phyloP scores from a whole-genome alignment of 257 asterid genomes.

The Osmanthus fragrans region DNA sequence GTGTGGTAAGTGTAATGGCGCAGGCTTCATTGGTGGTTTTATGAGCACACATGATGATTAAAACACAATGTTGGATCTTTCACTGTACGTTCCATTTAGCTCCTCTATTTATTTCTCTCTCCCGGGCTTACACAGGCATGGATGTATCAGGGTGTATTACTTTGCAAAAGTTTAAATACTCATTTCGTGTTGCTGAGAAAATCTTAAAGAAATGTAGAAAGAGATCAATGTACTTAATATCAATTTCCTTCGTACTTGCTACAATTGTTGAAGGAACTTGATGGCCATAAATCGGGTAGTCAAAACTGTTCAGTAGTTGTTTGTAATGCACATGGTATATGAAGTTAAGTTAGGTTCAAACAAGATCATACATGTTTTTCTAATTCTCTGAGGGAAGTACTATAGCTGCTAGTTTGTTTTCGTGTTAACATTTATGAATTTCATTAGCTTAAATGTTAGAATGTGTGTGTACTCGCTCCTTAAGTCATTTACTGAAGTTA shows the following conservation, averaged over 20 bases:
- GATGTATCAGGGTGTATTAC: conserved; percentile 18
- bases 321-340: no score
- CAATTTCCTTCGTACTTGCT: not conserved
- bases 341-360: no score
- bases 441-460: not conserved
- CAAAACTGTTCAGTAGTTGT: not conserved
- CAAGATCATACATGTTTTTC: no score
- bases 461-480: not conserved
- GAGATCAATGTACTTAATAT: not conserved
- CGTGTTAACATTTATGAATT: not conserved
- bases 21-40: conserved; percentile 92
- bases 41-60: conserved; percentile 71
- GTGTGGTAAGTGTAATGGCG: conserved; percentile 90
- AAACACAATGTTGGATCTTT: not conserved
- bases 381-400: no score
- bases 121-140: conserved; percentile 16
- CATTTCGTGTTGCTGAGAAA: not conserved
- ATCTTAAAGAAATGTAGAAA: not conserved
- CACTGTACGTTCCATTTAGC: not conserved
- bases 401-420: not conserved
- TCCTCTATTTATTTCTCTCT: conserved; percentile 18
- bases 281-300: not conserved
- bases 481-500: not conserved
- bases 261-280: not conserved
- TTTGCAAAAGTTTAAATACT: not conserved